phyloP scores from a whole-genome alignment of 371 early-diverging fungal genomes.

The Apophysomyces elegans region DNA sequence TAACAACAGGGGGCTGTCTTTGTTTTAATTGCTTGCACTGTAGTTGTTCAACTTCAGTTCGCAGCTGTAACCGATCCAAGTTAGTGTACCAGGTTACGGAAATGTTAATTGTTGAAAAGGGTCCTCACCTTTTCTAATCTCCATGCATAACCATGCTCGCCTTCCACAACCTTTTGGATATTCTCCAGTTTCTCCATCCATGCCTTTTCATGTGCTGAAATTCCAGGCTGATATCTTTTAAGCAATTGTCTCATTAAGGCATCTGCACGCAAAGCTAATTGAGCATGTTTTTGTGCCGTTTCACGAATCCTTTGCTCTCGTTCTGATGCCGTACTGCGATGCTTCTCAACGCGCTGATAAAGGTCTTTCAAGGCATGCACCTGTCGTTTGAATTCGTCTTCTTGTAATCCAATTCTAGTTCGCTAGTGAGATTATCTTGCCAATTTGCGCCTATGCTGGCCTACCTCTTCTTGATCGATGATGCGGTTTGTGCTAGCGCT shows the following conservation, averaged over 20 bases:
- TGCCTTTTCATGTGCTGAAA: constrained; percentile 25
- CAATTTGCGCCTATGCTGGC: not conserved
- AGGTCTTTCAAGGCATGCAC: constrained; percentile 8
- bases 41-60: not conserved
- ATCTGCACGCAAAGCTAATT: constrained; percentile 27
- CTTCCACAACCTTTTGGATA: constrained; percentile 22
- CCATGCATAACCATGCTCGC: constrained; percentile 20
- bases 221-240: constrained; percentile 15
- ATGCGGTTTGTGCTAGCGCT: constrained; percentile 10
- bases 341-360: constrained; percentile 7
- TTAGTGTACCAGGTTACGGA: not conserved
- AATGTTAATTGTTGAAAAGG: not conserved
- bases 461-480: constrained; percentile 19
- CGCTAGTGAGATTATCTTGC: not conserved
- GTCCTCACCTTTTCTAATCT: constrained; percentile 23
- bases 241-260: constrained; percentile 21
- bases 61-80: not conserved
- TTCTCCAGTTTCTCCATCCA: constrained; percentile 28
- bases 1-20: too few relatives aligned
- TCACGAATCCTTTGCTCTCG: constrained; percentile 13
- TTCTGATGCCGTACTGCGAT: constrained; percentile 9
- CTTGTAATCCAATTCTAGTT: constrained; percentile 16
- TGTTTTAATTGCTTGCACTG: not conserved
- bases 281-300: constrained; percentile 19
- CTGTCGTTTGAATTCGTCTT: constrained; percentile 23